phyloP scores from a whole-genome alignment of 2,329 filamentous ascomycete species.

The Fusarium denticulatum region DNA sequence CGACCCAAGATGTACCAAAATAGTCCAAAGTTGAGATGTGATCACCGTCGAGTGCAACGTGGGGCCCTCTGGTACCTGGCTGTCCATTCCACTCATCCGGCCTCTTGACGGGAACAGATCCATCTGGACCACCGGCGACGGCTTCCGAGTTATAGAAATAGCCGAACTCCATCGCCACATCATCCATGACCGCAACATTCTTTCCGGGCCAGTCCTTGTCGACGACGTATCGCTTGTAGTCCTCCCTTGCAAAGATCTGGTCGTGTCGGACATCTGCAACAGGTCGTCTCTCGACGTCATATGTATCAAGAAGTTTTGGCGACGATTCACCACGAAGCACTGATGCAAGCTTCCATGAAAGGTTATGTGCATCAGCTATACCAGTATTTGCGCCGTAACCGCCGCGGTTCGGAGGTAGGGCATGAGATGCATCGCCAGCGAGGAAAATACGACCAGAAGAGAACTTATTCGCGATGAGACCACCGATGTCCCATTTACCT shows the following conservation, averaged over 20 bases:
- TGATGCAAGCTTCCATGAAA: slow-evolving; percentile 55
- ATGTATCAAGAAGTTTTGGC: slow-evolving; percentile 48
- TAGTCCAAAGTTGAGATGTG: slow-evolving; percentile 19
- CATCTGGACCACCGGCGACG: not conserved
- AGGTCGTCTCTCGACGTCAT: slow-evolving; percentile 51
- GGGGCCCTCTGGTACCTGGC: slow-evolving; percentile 36
- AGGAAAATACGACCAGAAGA: slow-evolving; percentile 36
- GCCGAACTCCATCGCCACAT: slow-evolving; percentile 24
- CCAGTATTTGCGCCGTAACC: slow-evolving; percentile 49
- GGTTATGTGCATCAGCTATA: slow-evolving; percentile 52
- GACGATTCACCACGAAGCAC: slow-evolving; percentile 43
- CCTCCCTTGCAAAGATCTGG: slow-evolving; percentile 39
- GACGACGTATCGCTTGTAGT: slow-evolving; percentile 20
- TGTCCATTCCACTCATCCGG: slow-evolving; percentile 40
- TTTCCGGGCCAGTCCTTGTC: slow-evolving; percentile 16
- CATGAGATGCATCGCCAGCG: slow-evolving; percentile 10
- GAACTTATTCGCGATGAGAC: slow-evolving; percentile 43
- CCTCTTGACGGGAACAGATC: slow-evolving; percentile 10
- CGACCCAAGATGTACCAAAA: slow-evolving; percentile 11
- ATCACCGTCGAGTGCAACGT: slow-evolving; percentile 18
- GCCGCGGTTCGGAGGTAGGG: slow-evolving; percentile 49
- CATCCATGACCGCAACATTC: slow-evolving; percentile 9
- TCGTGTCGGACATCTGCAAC: slow-evolving; percentile 39
- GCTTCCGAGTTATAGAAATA: slow-evolving; percentile 19
- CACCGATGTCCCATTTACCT: slow-evolving; percentile 38